Conservation (phyloP, 169 alveolate species). For the Plasmodium inui region DNA sequence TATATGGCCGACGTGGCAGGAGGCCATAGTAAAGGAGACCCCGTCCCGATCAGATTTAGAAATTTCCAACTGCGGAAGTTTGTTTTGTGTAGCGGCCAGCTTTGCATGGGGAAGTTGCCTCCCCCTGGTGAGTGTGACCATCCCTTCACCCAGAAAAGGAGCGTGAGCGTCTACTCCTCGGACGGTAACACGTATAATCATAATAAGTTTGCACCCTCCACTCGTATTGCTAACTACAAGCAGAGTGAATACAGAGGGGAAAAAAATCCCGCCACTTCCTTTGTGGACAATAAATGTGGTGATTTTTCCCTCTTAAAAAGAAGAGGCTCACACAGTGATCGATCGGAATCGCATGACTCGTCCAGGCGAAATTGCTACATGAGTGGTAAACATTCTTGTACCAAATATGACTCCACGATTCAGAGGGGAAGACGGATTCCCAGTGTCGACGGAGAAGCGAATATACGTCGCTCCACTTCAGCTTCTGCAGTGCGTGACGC, state of each 20-base stretch:
- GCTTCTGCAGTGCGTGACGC: background rate
- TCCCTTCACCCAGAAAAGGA: background rate
- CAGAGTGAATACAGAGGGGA: background rate
- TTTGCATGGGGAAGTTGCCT: background rate
- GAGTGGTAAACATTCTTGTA: background rate
- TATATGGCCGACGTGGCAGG: too few relatives aligned
- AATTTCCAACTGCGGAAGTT: constrained; percentile 8
- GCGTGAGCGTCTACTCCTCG: background rate
- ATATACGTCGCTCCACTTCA: background rate
- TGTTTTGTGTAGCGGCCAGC: constrained; percentile 7
- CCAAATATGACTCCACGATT: background rate
- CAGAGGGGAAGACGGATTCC: background rate
- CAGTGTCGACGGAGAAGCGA: background rate
- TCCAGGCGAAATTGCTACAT: background rate
- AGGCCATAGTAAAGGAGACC: background rate
- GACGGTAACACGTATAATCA: background rate
- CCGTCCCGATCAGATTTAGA: constrained; percentile 16
- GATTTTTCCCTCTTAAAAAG: background rate
- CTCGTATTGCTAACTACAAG: background rate
- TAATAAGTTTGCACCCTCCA: background rate
- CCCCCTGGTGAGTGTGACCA: background rate
- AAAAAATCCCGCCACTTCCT: background rate
- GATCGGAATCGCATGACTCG: background rate
- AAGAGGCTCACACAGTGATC: background rate
- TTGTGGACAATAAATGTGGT: background rate